Conservation (phyloP, 2,329 filamentous ascomycete species). For the Apiospora koreana region DNA sequence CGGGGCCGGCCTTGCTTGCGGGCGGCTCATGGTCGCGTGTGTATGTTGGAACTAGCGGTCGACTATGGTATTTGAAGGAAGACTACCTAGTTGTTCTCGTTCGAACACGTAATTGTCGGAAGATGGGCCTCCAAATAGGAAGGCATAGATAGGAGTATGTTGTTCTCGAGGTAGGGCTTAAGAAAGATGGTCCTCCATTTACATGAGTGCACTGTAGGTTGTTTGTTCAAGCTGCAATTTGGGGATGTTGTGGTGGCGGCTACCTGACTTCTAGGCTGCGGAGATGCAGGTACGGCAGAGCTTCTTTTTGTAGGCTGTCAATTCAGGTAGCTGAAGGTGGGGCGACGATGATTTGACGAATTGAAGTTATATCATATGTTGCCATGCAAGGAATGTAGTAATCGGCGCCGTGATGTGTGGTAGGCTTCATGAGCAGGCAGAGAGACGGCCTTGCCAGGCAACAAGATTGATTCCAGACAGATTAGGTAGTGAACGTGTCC, state of each 20-base stretch:
- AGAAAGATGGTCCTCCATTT: neutral
- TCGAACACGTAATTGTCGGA: neutral
- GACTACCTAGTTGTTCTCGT: neutral
- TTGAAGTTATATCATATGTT: neutral
- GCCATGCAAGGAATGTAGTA: neutral
- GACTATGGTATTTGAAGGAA: neutral
- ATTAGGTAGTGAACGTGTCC: neutral
- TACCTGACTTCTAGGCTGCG: neutral
- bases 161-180: neutral
- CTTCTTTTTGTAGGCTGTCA: neutral
- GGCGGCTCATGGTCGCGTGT: slow-evolving; percentile 18
- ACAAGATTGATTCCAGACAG: neutral
- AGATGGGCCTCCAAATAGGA: neutral
- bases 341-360: neutral
- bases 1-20: slow-evolving; percentile 3
- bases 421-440: neutral
- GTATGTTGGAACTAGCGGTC: neutral
- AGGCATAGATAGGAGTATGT: neutral
- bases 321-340: neutral
- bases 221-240: neutral
- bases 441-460: neutral
- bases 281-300: slow-evolving; percentile 1
- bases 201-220: neutral
- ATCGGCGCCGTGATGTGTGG: neutral
- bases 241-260: neutral